Base-by-base conservation (phyloP, 2,329 filamentous ascomycete species). In the Neophaeococcomyces mojaviensis region DNA sequence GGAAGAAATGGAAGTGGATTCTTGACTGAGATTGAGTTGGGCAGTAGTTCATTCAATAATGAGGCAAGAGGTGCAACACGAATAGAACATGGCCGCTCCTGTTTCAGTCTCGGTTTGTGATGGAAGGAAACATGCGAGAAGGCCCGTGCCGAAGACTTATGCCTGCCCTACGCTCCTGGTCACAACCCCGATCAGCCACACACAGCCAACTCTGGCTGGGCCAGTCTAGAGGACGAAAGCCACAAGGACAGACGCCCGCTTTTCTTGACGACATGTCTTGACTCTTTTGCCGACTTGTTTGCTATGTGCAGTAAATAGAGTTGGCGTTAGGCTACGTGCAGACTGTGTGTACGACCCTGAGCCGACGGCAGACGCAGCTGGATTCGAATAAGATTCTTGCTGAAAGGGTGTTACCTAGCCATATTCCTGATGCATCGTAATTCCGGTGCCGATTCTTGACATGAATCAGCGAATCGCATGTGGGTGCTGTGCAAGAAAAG, bases 21-120 rank as follows among this genome's bases (percentile, higher is more conserved):
- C 12, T 20, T 36, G 8, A 8, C 12, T n/a, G n/a, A 13, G 8
- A n/a, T 6, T n/a, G 7, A 13, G 18, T 28, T 39, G 37, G 37
- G 37, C 37, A 39, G 37, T 20, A 26, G 4, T 20, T n/a, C 20
- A 18, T 20, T n/a, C 20, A 18, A 39, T 12, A 26, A 39, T 39
- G 37, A 39, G 37, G 37, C 37, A 39, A 28, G 12, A 7, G 13
- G 3, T 28, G 12, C 22, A 38, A n/a, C 35, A 20, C 35, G n/a
- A 38, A 38, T 28, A 15, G 37, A 39, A 26, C 10, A 39, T 26
- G n/a, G n/a, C 19, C 37, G 13, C 16, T 39, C 20, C 16, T 38
- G 35, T 39, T 24, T 39, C 37, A 39, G 37, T 39, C 37, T 39
- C 37, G 10, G 8, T 39, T 18, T 20, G 37, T 39, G 13, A 20